Conservation (phyloP, 495 filamentous ascomycete species). For the Aspergillus saccharolyticus region DNA sequence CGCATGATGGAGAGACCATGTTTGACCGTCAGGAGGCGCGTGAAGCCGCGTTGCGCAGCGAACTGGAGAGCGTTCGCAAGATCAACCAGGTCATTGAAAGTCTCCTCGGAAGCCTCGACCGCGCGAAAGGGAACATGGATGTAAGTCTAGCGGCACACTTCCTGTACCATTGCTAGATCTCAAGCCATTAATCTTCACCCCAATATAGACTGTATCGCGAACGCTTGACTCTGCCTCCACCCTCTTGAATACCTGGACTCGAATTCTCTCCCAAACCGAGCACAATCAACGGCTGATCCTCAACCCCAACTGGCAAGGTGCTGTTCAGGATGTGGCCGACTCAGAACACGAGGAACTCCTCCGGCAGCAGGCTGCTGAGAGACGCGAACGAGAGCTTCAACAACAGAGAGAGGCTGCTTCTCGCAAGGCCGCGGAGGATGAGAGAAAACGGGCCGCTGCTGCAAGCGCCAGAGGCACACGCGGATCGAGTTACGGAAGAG, state of each 20-base stretch:
- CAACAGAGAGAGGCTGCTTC: slow-evolving; percentile 66
- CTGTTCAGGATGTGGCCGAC: slow-evolving; percentile 75
- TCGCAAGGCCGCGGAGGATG: slow-evolving; percentile 68
- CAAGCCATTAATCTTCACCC: not conserved
- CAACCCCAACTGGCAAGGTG: slow-evolving; percentile 84
- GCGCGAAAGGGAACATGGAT: slow-evolving; percentile 87
- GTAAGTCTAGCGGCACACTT: slow-evolving; percentile 39
- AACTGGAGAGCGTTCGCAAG: slow-evolving; percentile 74
- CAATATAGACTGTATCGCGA: slow-evolving; percentile 66
- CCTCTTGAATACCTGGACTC: slow-evolving; percentile 92
- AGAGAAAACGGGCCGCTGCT: slow-evolving; percentile 46
- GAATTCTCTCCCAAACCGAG: slow-evolving; percentile 92
- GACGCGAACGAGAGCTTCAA: slow-evolving; percentile 68
- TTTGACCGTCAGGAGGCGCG: slow-evolving; percentile 66
- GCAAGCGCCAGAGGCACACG: slow-evolving; percentile 45
- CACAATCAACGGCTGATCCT: slow-evolving; percentile 92
- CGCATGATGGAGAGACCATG: slow-evolving; percentile 48
- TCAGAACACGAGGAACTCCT: slow-evolving; percentile 69
- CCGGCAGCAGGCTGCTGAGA: slow-evolving; percentile 68
- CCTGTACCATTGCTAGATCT: not conserved
- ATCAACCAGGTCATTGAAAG: slow-evolving; percentile 86
- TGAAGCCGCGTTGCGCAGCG: slow-evolving; percentile 66
- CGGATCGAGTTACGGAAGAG: slow-evolving; percentile 39
- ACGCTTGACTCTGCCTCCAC: slow-evolving; percentile 87
- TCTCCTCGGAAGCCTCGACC: slow-evolving; percentile 71